Percentiles rank a stretch among this genome's conserved stretches.
Conservation (phyloP, 2,329 filamentous ascomycete genomes). For the Monosporascus sp. region DNA sequence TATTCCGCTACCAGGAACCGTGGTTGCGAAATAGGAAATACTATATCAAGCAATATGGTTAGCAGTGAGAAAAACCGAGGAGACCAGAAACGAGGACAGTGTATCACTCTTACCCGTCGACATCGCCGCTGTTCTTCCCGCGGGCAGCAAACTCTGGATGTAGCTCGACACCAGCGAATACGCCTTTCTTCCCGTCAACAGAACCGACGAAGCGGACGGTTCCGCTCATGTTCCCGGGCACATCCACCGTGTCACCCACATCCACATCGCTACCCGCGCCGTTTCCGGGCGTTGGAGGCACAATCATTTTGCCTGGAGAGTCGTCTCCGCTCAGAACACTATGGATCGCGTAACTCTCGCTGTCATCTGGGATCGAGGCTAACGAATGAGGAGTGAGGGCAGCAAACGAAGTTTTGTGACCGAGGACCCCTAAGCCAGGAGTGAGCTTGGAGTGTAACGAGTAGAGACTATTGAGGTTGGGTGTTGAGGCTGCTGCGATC, state of each 20-base stretch:
- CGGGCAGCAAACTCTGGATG: slow-evolving; percentile 71
- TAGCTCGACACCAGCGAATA: slow-evolving; percentile 89
- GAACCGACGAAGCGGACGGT: slow-evolving; percentile 82
- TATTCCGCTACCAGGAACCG: slow-evolving; percentile 76
- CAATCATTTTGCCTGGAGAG: slow-evolving; percentile 36
- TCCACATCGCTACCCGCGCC: slow-evolving; percentile 49
- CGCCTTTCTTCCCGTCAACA: slow-evolving; percentile 83
- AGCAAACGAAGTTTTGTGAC: slow-evolving; percentile 66
- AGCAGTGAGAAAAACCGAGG: slow-evolving; percentile 1
- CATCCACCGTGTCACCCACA: slow-evolving; percentile 81
- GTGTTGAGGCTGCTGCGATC: slow-evolving; percentile 49
- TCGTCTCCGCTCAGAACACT: slow-evolving; percentile 41
- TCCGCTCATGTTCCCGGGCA: slow-evolving; percentile 88
- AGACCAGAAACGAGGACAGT: neutral
- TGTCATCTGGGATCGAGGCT: slow-evolving; percentile 62
- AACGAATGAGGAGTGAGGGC: slow-evolving; percentile 61
- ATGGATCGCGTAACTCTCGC: slow-evolving; percentile 56
- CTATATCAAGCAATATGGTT: slow-evolving; percentile 32
- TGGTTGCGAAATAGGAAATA: slow-evolving; percentile 75
- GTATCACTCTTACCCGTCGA: slow-evolving; percentile 66
- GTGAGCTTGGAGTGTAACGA: slow-evolving; percentile 42
- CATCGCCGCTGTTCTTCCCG: slow-evolving; percentile 94
- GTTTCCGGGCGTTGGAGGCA: slow-evolving; percentile 49
- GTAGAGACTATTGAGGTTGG: slow-evolving; percentile 52
- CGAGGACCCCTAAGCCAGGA: slow-evolving; percentile 41